Evolutionary conservation across 1,284 basidiomycete species (phyloP), one percentile per base, ranked within the genome.

Genomic region (Vanrija humicola): DNA sequence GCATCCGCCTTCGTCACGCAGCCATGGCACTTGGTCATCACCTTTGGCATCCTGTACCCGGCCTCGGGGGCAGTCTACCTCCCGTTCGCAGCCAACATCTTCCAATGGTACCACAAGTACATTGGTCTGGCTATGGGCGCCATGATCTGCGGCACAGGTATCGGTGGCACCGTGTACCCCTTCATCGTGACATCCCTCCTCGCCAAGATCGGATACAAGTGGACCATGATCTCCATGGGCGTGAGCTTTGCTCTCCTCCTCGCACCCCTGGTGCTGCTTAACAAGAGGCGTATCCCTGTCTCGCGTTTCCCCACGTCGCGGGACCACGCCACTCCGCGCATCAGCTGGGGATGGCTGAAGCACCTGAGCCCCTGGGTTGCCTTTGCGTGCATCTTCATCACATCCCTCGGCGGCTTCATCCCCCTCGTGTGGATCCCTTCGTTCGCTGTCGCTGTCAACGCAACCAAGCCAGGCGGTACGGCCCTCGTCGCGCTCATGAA

Each of bases 1-100:
- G 49, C 43, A 6, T 49, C 55, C 0, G 58, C 55, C 0, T 58
- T 45, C 18, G 56, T 48, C 1, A 54, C 47, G 3, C 66, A 70
- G 63, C 72, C 75, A 21, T 74, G 70, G 69, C 75, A 77, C 49
- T 62, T 77, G 8, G 52, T 77, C 39, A 28, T 77, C 21, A 69
- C 69, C 2, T 56, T 73, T 12, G 74, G 75, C 6, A 38, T 66
- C 26, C 52, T 74, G 43, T 76, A 74, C 42, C 73, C 75, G 5
- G 54, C 71, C 34, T 60, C 65, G 14, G 65, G 64, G 39, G 72
- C 67, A 1, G 53, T 62, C 19, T 77, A 73, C 52, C 57, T 77
- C 38, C 74, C 75, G 1, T 68, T 68, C 25, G 70, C 70, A 0
- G 69, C 68, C 5, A 59, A 72, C 40, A 48, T 76, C 18, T 75